Conservation (phyloP, 2,329 filamentous ascomycete species). For the Claviceps humidiphila region DNA sequence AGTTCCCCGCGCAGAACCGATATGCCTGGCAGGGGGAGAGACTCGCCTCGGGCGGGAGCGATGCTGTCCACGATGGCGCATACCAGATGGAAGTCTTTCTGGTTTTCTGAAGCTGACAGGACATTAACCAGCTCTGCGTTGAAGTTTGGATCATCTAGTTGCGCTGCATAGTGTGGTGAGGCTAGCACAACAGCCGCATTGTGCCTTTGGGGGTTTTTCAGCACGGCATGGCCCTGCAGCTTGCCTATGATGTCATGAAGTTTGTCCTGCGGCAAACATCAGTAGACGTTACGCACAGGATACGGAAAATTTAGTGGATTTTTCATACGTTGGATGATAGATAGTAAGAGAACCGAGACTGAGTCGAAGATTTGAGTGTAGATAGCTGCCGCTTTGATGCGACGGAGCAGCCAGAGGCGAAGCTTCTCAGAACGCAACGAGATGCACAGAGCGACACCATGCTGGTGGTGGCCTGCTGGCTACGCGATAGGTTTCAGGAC, state of each 20-base stretch:
- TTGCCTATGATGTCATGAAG: constrained; percentile 10
- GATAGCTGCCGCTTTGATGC: constrained; percentile 7
- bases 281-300: background rate
- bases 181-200: constrained; percentile 36
- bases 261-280: constrained; percentile 5
- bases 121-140: constrained; percentile 30
- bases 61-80: constrained; percentile 45
- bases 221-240: constrained; percentile 11
- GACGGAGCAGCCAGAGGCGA: background rate
- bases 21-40: constrained; percentile 28
- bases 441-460: constrained; percentile 12
- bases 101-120: constrained; percentile 29
- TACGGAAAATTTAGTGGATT: background rate
- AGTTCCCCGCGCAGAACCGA: constrained; percentile 36
- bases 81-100: constrained; percentile 31
- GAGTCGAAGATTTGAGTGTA: constrained; percentile 5
- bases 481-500: background rate
- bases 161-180: constrained; percentile 33
- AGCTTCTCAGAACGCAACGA: constrained; percentile 10
- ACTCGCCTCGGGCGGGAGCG: constrained; percentile 20
- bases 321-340: constrained; percentile 6
- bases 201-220: constrained; percentile 17
- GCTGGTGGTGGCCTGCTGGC: background rate
- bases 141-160: constrained; percentile 31
- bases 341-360: constrained; percentile 13